Conservation (phyloP, 352 stramenopile species). For the Phytophthora colocasiae region DNA sequence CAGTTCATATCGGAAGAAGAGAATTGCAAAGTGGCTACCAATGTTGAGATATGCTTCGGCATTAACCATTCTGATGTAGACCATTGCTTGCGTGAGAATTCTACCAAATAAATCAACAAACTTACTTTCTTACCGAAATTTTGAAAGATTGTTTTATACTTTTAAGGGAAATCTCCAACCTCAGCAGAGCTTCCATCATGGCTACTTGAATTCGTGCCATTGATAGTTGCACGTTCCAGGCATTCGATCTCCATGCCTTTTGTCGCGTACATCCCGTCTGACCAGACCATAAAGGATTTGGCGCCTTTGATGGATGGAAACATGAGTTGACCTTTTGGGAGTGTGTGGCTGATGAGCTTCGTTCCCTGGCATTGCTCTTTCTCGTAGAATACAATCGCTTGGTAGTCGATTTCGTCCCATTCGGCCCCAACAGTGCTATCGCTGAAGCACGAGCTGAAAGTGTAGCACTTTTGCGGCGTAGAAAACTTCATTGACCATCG, state of each 20-base stretch:
- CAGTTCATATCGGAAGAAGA: neutral
- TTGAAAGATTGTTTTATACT: too few species aligned
- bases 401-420: constrained; percentile 7
- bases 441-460: constrained; percentile 17
- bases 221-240: constrained; percentile 11
- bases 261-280: constrained; percentile 23
- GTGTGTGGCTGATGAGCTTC: constrained; percentile 6
- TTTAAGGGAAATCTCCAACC: too few species aligned
- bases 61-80: too few species aligned
- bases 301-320: constrained; percentile 24
- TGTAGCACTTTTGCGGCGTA: constrained; percentile 32
- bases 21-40: neutral
- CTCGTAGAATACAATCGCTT: constrained; percentile 28
- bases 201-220: constrained; percentile 3
- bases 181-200: too few species aligned
- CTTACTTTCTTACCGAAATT: too few species aligned
- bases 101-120: too few species aligned
- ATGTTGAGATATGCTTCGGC: neutral
- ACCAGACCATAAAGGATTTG: constrained; percentile 36
- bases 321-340: constrained; percentile 18
- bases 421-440: constrained; percentile 12
- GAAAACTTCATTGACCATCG: constrained; percentile 27
- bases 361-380: constrained; percentile 25
- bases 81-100: too few species aligned
- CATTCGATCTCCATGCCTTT: constrained; percentile 22